phyloP scores from a whole-genome alignment of 108 stramenopile genomes.

The Pseudonitzschia delicatissima region DNA sequence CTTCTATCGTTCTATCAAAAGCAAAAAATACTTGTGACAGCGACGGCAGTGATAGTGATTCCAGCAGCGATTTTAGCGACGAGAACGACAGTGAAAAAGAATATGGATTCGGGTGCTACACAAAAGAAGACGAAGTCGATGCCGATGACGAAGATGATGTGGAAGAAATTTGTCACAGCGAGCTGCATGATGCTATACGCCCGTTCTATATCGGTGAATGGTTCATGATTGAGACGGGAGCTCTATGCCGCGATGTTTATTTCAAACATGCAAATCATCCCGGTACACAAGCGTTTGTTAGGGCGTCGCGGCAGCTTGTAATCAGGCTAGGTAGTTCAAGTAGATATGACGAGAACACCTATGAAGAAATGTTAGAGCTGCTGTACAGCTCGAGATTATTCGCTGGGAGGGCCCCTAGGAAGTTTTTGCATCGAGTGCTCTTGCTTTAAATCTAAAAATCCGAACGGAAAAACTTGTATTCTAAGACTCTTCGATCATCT shows the following conservation, averaged over 20 bases:
- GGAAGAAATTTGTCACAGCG: neutral
- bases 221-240: neutral
- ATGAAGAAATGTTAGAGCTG: neutral
- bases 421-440: neutral
- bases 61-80: neutral
- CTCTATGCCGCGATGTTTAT: neutral
- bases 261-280: conserved; percentile 1
- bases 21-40: neutral
- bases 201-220: neutral
- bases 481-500: neutral
- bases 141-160: neutral
- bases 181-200: neutral
- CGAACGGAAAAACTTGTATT: neutral
- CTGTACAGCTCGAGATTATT: neutral
- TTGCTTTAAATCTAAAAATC: neutral
- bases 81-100: neutral
- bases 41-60: neutral
- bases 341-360: neutral
- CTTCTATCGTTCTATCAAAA: neutral
- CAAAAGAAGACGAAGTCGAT: neutral
- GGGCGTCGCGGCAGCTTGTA: neutral
- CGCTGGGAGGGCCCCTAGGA: neutral
- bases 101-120: neutral
- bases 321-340: neutral
- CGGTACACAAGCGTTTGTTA: neutral